Evolutionary conservation across 345 rosid species (phyloP).

Genomic region (Syzygium oleosum): DNA sequence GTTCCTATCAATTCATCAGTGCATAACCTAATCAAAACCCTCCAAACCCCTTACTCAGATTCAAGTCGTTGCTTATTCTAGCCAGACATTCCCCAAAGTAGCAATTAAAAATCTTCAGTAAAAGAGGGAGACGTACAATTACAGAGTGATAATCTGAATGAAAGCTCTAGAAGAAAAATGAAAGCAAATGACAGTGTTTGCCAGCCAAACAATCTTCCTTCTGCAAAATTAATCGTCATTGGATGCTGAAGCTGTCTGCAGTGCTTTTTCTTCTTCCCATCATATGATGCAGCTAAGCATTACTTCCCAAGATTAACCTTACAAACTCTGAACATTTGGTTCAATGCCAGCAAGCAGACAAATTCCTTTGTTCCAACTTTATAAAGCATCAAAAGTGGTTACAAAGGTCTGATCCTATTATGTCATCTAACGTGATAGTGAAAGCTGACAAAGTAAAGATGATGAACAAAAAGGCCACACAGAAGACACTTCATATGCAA

Average conservation of each 20-base stretch:
- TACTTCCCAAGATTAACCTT: not conserved
- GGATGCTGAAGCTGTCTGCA: not conserved
- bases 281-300: not conserved
- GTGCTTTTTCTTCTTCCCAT: not conserved
- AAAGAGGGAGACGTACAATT: not conserved
- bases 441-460: not conserved
- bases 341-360: not conserved
- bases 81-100: not conserved
- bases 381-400: not conserved
- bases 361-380: not conserved
- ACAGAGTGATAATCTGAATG: not conserved
- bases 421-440: not conserved
- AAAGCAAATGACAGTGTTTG: not conserved
- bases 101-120: not conserved
- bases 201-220: not conserved
- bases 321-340: not conserved
- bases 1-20: not conserved
- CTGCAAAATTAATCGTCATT: not conserved
- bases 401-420: not conserved
- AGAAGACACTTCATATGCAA: not conserved
- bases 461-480: not conserved
- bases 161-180: not conserved
- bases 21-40: not conserved
- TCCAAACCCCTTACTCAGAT: not conserved
- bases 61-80: not conserved